These are phyloP conservation scores for Backusella tarrabulga DNA, from an alignment of 192 early-diverging fungal genomes.

Conservation along the genomic window DNA sequence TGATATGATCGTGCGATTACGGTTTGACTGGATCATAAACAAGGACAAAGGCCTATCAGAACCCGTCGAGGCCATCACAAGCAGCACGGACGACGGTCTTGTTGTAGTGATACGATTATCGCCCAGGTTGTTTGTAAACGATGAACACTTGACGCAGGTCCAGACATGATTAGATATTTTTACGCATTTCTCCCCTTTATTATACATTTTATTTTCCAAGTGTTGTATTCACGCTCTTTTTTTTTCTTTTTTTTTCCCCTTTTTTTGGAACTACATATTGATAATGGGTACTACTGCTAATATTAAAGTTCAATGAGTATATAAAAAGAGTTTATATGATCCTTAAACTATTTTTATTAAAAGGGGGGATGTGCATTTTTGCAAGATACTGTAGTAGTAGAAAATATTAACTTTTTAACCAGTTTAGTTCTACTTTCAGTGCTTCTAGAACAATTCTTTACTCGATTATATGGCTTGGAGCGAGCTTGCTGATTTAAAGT, in stretches of 20 bases:
- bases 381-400: too few relatives aligned
- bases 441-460: too few relatives aligned
- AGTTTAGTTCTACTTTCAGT: too few relatives aligned
- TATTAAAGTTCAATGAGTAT: not conserved
- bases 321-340: not conserved
- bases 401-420: too few relatives aligned
- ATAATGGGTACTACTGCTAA: too few relatives aligned
- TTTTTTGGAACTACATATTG: not conserved
- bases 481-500: too few relatives aligned
- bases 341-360: too few relatives aligned
- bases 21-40: conserved; percentile 27
- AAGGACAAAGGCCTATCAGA: not conserved
- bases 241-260: not conserved
- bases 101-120: conserved; percentile 23
- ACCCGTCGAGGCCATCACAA: conserved; percentile 19
- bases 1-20: conserved; percentile 10
- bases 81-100: conserved; percentile 16
- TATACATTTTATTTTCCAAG: not conserved
- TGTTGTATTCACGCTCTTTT: too few relatives aligned
- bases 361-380: too few relatives aligned
- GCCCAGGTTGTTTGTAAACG: not conserved
- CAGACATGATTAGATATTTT: not conserved
- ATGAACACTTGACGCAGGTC: not conserved
- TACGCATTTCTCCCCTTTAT: not conserved
- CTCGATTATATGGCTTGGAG: too few relatives aligned